These are phyloP conservation scores for Cordyceps militaris DNA, from an alignment of 2,329 filamentous ascomycete species.

Conservation along the genomic window DNA sequence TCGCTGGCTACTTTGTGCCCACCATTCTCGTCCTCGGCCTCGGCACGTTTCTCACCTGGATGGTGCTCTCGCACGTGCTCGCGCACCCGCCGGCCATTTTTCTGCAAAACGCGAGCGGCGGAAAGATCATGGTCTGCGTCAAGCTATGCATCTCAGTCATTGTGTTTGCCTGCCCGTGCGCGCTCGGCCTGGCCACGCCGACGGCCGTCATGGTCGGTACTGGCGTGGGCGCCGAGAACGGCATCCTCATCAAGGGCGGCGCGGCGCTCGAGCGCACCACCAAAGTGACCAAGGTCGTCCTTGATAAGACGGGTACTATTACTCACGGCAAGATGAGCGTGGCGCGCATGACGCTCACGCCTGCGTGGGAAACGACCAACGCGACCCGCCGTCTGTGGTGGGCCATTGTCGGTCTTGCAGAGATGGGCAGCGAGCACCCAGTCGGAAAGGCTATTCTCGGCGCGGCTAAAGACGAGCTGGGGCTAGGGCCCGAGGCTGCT, in stretches of 20 bases:
- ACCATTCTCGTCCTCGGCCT: constrained; percentile 78
- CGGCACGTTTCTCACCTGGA: constrained; percentile 83
- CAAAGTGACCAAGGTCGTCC: constrained; percentile 79
- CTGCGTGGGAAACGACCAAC: constrained; percentile 62
- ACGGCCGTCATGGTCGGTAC: constrained; percentile 99
- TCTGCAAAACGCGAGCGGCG: constrained; percentile 69
- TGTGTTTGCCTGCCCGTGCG: constrained; percentile 95
- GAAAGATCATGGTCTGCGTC: constrained; percentile 91
- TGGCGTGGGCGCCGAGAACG: constrained; percentile 90
- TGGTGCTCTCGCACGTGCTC: constrained; percentile 85
- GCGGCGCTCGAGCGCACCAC: constrained; percentile 86
- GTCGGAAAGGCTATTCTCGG: constrained; percentile 81
- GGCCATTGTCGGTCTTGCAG: constrained; percentile 89
- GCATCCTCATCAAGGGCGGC: constrained; percentile 96
- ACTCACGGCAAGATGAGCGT: constrained; percentile 96
- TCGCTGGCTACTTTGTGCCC: constrained; percentile 92
- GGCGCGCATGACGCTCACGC: constrained; percentile 59
- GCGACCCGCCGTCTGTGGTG: constrained; percentile 78
- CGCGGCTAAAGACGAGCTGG: constrained; percentile 69
- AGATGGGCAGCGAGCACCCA: constrained; percentile 93
- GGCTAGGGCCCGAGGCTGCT: constrained; percentile 61
- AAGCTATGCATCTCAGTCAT: constrained; percentile 98
- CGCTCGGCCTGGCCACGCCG: constrained; percentile 89
- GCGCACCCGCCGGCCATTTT: constrained; percentile 85
- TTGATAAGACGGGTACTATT: constrained; percentile 94